Evolutionary conservation across 495 filamentous ascomycete genomes (phyloP).

Genomic region (Aspergillus steynii): DNA sequence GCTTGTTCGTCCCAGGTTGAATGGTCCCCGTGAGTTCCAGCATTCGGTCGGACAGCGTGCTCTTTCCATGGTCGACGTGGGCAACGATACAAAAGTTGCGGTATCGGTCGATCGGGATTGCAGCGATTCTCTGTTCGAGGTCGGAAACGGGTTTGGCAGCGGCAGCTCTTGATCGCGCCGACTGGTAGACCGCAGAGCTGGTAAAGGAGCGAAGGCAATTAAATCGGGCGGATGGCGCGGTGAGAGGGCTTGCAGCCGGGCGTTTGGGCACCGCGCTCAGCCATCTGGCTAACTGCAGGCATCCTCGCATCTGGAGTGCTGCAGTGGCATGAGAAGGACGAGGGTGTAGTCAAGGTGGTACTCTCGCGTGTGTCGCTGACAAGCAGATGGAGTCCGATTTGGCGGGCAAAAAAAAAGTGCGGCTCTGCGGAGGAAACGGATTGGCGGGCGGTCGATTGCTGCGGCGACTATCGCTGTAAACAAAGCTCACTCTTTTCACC

Average conservation of each 20-base stretch:
- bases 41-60: slow-evolving; percentile 86
- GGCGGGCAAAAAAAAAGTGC: slow-evolving; percentile 21
- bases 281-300: slow-evolving; percentile 54
- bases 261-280: slow-evolving; percentile 44
- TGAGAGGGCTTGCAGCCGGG: slow-evolving; percentile 40
- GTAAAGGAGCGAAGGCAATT: slow-evolving; percentile 39
- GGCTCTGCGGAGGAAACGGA: slow-evolving; percentile 32
- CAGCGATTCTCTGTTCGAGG: slow-evolving; percentile 78
- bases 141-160: slow-evolving; percentile 41
- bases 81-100: slow-evolving; percentile 98
- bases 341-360: background rate
- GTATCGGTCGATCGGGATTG: slow-evolving; percentile 87
- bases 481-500: slow-evolving; percentile 28
- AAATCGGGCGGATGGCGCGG: slow-evolving; percentile 29
- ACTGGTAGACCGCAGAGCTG: slow-evolving; percentile 36
- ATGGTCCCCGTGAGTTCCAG: slow-evolving; percentile 96
- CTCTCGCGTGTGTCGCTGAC: background rate
- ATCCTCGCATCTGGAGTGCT: slow-evolving; percentile 56
- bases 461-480: slow-evolving; percentile 44
- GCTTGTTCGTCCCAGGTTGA: slow-evolving; percentile 81
- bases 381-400: slow-evolving; percentile 7
- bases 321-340: slow-evolving; percentile 39
- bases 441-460: slow-evolving; percentile 33
- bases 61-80: slow-evolving; percentile 98
- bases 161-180: slow-evolving; percentile 31